phyloP scores from a whole-genome alignment of 2,329 filamentous ascomycete genomes.

The Epichloe bromicola region DNA sequence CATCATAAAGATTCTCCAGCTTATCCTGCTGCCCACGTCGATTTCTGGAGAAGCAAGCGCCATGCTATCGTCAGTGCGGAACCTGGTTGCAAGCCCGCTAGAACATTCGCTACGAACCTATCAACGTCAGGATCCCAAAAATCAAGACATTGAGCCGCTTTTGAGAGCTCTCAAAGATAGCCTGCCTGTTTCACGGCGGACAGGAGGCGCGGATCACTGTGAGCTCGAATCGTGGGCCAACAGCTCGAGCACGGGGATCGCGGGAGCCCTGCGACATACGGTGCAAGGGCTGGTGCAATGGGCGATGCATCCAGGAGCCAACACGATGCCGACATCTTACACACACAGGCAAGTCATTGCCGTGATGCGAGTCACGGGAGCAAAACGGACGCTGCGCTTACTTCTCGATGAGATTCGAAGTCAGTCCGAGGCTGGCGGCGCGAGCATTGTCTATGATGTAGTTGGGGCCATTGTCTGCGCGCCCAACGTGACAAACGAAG shows the following conservation, averaged over 20 bases:
- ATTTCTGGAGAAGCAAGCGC: slow-evolving; percentile 58
- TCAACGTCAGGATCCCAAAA: slow-evolving; percentile 52
- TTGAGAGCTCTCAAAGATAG: slow-evolving; percentile 50
- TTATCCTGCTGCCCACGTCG: slow-evolving; percentile 56
- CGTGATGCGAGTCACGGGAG: slow-evolving; percentile 47
- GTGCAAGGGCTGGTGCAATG: slow-evolving; percentile 53
- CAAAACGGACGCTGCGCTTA: slow-evolving; percentile 43
- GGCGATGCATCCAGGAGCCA: slow-evolving; percentile 44
- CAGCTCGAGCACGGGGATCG: slow-evolving; percentile 41
- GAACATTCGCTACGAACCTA: slow-evolving; percentile 54
- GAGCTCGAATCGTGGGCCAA: slow-evolving; percentile 58
- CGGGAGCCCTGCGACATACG: slow-evolving; percentile 43
- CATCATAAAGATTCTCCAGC: slow-evolving; percentile 57
- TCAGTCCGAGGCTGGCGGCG: slow-evolving; percentile 46
- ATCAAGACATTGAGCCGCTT: slow-evolving; percentile 57
- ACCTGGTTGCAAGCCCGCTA: slow-evolving; percentile 55
- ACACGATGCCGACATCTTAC: slow-evolving; percentile 49
- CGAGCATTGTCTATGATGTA: slow-evolving; percentile 53
- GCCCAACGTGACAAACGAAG: slow-evolving; percentile 40
- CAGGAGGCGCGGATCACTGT: slow-evolving; percentile 46
- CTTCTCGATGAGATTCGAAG: slow-evolving; percentile 56
- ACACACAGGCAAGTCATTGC: slow-evolving; percentile 58
- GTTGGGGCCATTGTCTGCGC: slow-evolving; percentile 57
- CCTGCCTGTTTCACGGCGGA: slow-evolving; percentile 46
- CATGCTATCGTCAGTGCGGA: slow-evolving; percentile 60